Evolutionary conservation across 495 filamentous ascomycete species (phyloP), one percentile per base, ranked within the genome.

Genomic region (Podospora pseudocomata): DNA sequence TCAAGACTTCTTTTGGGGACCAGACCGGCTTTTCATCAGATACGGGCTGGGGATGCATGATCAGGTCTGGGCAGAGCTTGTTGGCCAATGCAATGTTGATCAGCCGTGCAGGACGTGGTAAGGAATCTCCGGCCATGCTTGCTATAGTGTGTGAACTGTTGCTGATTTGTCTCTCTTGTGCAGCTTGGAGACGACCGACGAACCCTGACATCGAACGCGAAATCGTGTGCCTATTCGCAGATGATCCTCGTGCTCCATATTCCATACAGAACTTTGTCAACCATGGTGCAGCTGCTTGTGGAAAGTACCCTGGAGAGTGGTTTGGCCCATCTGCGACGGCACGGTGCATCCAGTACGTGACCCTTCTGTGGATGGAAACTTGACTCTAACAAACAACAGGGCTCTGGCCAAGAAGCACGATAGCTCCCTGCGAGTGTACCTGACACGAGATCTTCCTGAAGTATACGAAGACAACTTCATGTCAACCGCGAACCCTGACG

Each of bases 1-100:
- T 98, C 67, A 87, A 92, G 72, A 94, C 84, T 58, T 91, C 94
- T 73, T 83, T 97, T 32, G 86, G 87, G 30, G 92, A 95, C 65
- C 85, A 91, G 64, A 83, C 83, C 27, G 94, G 93, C 20, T 99
- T 99, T 80, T 89, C 92, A 23, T 94, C 92, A 2, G 96, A 99
- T 78, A 92, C 92, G 0, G 95, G 95, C 44, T 99, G 96, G 93
- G 96, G 96, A 0, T 99, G 96, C 74, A 99, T 99, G 96, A 98
- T 99, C 71, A 85, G 96, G 72, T 97, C 94, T 0, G 96, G 95
- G 13, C 96, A 99, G 80, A 92, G 92, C 72, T 82, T 99, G 18
- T 81, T 99, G 39, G 95, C 94, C 49, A 98, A 98, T 76, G 85
- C 94, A 4, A 80, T 98, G 65, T 75, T 84, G 13, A 85, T 90